These are phyloP conservation scores for Metarhizium humberi DNA, from an alignment of 2,329 filamentous ascomycete species.

Conservation along the genomic window DNA sequence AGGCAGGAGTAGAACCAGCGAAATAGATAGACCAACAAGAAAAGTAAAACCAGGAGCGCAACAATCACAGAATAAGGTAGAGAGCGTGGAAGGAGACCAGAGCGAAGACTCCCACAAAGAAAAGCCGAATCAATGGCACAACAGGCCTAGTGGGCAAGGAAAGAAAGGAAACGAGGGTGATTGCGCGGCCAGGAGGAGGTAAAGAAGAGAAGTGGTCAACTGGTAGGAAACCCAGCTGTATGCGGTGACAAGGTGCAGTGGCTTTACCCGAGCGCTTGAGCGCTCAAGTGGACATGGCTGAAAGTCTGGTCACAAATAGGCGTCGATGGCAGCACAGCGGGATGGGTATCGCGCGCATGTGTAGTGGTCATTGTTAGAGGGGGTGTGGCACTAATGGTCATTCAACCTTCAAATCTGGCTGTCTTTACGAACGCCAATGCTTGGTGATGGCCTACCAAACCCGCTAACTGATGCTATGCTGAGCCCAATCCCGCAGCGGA, in stretches of 20 bases:
- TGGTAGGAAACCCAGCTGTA: not conserved
- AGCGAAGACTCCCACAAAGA: not conserved
- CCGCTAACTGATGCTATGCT: no score
- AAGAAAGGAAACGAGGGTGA: not conserved
- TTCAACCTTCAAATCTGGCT: no score
- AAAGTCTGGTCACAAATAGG: no score
- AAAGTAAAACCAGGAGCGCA: not conserved
- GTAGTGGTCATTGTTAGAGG: no score
- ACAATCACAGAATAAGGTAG: slow-evolving; percentile 3
- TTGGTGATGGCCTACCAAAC: no score
- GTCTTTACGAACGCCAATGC: no score
- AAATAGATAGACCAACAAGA: not conserved
- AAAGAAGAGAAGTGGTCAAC: not conserved
- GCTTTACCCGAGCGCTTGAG: no score
- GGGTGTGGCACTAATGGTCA: no score
- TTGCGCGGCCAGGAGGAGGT: slow-evolving; percentile 1
- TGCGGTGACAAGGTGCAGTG: not conserved
- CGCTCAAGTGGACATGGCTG: not conserved
- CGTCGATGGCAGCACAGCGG: not conserved
- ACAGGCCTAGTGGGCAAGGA: not conserved
- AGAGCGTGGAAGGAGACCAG: slow-evolving; percentile 1
- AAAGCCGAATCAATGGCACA: slow-evolving; percentile 1
- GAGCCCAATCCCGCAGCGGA: no score
- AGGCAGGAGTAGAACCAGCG: not conserved
- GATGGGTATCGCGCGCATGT: no score